Base-by-base conservation (phyloP, 345 rosid species). In the Salix purpurea region DNA sequence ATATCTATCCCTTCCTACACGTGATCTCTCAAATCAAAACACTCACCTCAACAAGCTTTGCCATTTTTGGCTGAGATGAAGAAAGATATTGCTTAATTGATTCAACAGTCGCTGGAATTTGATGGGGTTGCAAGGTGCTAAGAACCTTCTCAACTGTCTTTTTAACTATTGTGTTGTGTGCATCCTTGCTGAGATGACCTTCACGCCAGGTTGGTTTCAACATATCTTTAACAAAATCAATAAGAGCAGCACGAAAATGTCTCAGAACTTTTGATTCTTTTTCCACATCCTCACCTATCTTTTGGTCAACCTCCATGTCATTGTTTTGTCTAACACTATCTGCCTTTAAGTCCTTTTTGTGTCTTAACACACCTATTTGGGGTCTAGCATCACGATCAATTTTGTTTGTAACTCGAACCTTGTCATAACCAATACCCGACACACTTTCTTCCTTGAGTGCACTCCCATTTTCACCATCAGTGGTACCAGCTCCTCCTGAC, bases 191-290 rank as follows among this genome's bases (percentile, higher is more conserved):
- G 46, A 96, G 89, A 81, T 79, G 91, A 68, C 98, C 97, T 39
- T 89, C 92, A 37, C 86, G 91, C 99, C 99, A 96, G 37, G 82
- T 66, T 46, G 99, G 99, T 85, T 89, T 91, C 86, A 93, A 74
- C 73, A 90, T 71, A 62, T 90, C 97, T 76, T 92, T 93, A 26
- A 92, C 82, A 54, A 80, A 83, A 65, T 90, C 97, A 69, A 93
- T 83, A 70, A 93, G 89, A 68, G 84, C 89, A 74, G 82, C 79
- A 70, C 91, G 88, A 76, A 93, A 90, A 65, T 83, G 88, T 84
- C 87, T 90, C 76, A 67, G 72, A 18, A 80, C 82, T 88, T 88
- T 93, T 26, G 91, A 80, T 67, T 90, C 92, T 73, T 83, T 81
- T 34, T 36, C 75, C 52, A n/a, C 65, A 32, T 89, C 87, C 58